These are phyloP conservation scores for Penicillium sp. DNA, from an alignment of 2,329 filamentous ascomycete genomes.

Conservation along the genomic window DNA sequence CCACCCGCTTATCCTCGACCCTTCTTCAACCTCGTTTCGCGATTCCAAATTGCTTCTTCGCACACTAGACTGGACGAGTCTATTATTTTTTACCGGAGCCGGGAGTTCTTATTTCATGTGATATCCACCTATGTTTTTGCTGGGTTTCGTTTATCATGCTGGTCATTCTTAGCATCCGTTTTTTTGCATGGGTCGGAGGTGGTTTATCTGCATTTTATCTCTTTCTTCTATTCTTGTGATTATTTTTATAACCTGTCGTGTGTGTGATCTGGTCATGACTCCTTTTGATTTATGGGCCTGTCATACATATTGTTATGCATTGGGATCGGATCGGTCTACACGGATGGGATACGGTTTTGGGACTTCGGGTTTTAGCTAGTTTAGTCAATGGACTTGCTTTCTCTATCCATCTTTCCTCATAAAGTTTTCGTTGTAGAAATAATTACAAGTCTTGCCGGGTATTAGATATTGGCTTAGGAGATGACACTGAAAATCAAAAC, in stretches of 20 bases:
- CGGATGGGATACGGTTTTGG: constrained; percentile 24
- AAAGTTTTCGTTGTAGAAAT: background rate
- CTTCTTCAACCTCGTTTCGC: constrained; percentile 11
- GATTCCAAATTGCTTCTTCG: constrained; percentile 12
- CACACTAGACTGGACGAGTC: constrained; percentile 4
- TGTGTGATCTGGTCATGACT: constrained; percentile 23
- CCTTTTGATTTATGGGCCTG: constrained; percentile 18
- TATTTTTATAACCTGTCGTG: constrained; percentile 10
- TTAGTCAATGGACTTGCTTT: constrained; percentile 24
- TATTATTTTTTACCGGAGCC: constrained; percentile 11
- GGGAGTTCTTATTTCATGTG: constrained; percentile 23
- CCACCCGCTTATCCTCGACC: constrained; percentile 2
- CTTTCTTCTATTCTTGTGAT: constrained; percentile 4
- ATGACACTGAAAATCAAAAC: no score
- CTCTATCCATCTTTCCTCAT: background rate
- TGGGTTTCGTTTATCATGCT: constrained; percentile 11
- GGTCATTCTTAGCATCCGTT: constrained; percentile 26
- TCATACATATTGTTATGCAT: constrained; percentile 30
- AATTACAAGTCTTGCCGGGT: background rate
- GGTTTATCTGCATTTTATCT: constrained; percentile 24
- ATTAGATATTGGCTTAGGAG: no score
- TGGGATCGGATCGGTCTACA: constrained; percentile 35
- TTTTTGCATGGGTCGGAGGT: constrained; percentile 30
- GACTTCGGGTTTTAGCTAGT: constrained; percentile 10
- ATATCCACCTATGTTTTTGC: constrained; percentile 30